Conservation (phyloP, 2,329 filamentous ascomycete genomes). For the Ascochyta clinopodiicola region DNA sequence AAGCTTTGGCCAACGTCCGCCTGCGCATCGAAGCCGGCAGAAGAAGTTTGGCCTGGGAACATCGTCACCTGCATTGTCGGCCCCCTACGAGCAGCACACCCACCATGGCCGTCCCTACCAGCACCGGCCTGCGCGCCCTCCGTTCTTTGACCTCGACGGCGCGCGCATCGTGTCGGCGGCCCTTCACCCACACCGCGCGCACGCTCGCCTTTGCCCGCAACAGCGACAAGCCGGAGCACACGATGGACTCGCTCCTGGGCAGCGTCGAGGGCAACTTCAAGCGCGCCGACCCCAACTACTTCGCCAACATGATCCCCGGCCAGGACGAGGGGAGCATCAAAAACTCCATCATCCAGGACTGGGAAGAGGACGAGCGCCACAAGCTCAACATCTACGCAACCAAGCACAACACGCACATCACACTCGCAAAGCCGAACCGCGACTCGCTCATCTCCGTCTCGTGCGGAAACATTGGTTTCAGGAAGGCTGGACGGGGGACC, state of each 20-base stretch:
- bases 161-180: conserved; percentile 49
- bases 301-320: conserved; percentile 31
- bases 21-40: conserved; percentile 11
- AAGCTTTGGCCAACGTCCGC: not conserved
- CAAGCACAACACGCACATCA: conserved; percentile 96
- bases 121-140: conserved; percentile 36
- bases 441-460: conserved; percentile 81
- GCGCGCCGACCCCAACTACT: conserved; percentile 20
- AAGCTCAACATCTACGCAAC: conserved; percentile 86
- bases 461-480: conserved; percentile 89
- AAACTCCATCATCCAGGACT: conserved; percentile 34
- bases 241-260: conserved; percentile 22
- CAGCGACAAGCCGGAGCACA: conserved; percentile 13
- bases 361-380: conserved; percentile 66
- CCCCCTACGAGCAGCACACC: conserved; percentile 12
- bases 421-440: conserved; percentile 81
- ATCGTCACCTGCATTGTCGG: conserved; percentile 21
- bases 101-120: conserved; percentile 34
- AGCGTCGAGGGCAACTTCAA: conserved; percentile 26
- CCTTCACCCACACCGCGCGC: conserved; percentile 43
- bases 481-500: conserved; percentile 76
- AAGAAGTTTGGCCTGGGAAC: conserved; percentile 9
- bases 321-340: conserved; percentile 1
- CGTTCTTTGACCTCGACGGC: conserved; percentile 42
- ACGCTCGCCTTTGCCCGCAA: conserved; percentile 14